Conservation (phyloP, 352 stramenopile genomes). For the Pythium sp. region DNA sequence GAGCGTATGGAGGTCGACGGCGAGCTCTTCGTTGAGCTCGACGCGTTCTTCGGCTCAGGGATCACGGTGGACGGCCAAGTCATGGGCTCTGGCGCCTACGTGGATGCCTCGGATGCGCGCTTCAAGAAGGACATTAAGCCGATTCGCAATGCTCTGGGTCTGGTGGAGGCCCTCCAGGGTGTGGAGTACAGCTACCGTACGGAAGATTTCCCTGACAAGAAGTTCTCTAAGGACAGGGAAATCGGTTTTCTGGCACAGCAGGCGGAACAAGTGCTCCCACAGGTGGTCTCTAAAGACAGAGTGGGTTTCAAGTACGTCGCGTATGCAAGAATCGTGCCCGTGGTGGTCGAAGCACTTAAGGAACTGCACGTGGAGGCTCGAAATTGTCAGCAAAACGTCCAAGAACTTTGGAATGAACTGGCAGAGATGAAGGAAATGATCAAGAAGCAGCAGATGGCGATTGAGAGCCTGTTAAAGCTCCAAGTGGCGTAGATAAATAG, state of each 20-base stretch:
- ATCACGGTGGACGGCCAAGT: conserved; percentile 88
- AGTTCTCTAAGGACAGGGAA: conserved; percentile 45
- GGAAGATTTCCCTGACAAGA: conserved; percentile 37
- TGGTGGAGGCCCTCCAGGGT: conserved; percentile 53
- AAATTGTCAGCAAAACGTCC: conserved; percentile 17
- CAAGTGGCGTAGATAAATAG: neutral
- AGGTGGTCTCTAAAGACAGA: conserved; percentile 68
- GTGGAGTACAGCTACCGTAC: conserved; percentile 61
- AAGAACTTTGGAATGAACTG: conserved; percentile 7
- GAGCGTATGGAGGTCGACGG: conserved; percentile 69
- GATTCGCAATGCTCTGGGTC: conserved; percentile 42
- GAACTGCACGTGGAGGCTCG: conserved; percentile 24
- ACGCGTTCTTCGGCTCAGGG: conserved; percentile 79
- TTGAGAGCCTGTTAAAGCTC: conserved; percentile 3
- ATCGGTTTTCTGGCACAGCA: conserved; percentile 90
- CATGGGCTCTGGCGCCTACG: conserved; percentile 88
- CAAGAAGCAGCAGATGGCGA: conserved; percentile 2
- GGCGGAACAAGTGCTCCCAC: conserved; percentile 71
- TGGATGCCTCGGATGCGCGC: conserved; percentile 87
- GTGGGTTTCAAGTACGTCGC: conserved; percentile 87
- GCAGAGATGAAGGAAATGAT: conserved; percentile 2
- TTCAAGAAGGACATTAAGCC: conserved; percentile 77
- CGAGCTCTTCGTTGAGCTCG: conserved; percentile 81
- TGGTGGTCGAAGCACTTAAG: conserved; percentile 84
- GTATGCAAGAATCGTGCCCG: conserved; percentile 75